Conservation (phyloP, 192 early-diverging fungal species). For the Umbelopsis sp. region DNA sequence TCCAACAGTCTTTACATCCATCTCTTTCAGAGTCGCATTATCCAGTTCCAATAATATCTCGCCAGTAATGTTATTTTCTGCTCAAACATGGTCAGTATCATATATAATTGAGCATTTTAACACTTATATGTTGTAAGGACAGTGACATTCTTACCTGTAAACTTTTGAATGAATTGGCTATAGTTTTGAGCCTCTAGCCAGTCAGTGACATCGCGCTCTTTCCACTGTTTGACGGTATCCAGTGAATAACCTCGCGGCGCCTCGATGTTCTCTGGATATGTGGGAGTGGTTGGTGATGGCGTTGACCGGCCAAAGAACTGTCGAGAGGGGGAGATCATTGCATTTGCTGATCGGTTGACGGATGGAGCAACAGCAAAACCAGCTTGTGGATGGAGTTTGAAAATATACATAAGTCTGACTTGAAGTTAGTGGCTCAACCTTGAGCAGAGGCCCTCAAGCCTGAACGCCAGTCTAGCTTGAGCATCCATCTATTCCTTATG, state of each 20-base stretch:
- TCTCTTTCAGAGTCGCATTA: slow-evolving; percentile 79
- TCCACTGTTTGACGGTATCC: slow-evolving; percentile 36
- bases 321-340: slow-evolving; percentile 20
- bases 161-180: slow-evolving; percentile 25
- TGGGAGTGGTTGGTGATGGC: slow-evolving; percentile 43
- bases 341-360: slow-evolving; percentile 4
- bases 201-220: slow-evolving; percentile 37
- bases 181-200: slow-evolving; percentile 33
- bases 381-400: slow-evolving; percentile 8
- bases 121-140: neutral
- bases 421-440: neutral
- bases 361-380: slow-evolving; percentile 8
- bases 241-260: slow-evolving; percentile 23
- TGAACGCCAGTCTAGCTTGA: too few relatives aligned
- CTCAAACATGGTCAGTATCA: neutral
- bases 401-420: slow-evolving; percentile 2
- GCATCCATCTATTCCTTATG: too few relatives aligned
- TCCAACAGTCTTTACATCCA: slow-evolving; percentile 80
- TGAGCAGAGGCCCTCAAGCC: too few relatives aligned
- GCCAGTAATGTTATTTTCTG: slow-evolving; percentile 83
- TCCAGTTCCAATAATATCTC: slow-evolving; percentile 82
- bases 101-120: neutral
- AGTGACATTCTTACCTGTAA: slow-evolving; percentile 28
- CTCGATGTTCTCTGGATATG: slow-evolving; percentile 25
- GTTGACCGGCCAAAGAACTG: slow-evolving; percentile 13